phyloP scores from a whole-genome alignment of 257 asterid genomes.

The Pogostemon cablin region DNA sequence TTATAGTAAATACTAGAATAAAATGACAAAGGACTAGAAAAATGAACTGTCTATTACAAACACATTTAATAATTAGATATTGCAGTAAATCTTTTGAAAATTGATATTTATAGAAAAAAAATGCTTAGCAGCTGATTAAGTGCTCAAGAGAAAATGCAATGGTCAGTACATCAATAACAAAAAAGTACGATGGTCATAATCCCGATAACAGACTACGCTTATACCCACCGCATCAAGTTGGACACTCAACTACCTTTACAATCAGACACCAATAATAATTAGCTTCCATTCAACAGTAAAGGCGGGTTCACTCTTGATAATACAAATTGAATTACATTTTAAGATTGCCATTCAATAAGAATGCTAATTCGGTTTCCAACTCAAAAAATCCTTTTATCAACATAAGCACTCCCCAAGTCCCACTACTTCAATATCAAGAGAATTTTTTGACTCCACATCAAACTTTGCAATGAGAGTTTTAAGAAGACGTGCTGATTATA shows the following conservation, averaged over 20 bases:
- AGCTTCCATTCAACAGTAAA: not conserved
- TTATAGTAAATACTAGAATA: slow-evolving; percentile 1
- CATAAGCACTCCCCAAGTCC: not conserved
- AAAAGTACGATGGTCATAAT: not conserved
- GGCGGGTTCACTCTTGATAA: not conserved
- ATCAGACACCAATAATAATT: slow-evolving; percentile 1
- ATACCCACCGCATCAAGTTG: not conserved
- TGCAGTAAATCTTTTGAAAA: not conserved
- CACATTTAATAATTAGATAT: not conserved
- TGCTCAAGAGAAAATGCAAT: not conserved
- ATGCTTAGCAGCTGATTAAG: slow-evolving; percentile 7
- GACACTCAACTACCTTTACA: not conserved
- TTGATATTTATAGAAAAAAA: slow-evolving; percentile 5
- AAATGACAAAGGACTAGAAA: not conserved
- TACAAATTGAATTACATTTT: not conserved
- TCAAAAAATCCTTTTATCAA: not conserved
- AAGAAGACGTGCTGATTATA: slow-evolving; percentile 7
- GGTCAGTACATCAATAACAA: slow-evolving; percentile 14
- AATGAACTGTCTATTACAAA: slow-evolving; percentile 21
- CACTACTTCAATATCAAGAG: not conserved
- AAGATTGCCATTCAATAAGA: slow-evolving; percentile 11
- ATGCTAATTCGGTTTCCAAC: not conserved
- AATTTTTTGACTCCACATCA: not conserved
- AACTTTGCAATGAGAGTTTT: slow-evolving; percentile 1
- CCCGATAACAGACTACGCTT: not conserved